Percentiles rank a stretch among this genome's conserved stretches.
Conservation (phyloP, 1,139 yeast genomes). For the Geotrichum bryndzae region DNA sequence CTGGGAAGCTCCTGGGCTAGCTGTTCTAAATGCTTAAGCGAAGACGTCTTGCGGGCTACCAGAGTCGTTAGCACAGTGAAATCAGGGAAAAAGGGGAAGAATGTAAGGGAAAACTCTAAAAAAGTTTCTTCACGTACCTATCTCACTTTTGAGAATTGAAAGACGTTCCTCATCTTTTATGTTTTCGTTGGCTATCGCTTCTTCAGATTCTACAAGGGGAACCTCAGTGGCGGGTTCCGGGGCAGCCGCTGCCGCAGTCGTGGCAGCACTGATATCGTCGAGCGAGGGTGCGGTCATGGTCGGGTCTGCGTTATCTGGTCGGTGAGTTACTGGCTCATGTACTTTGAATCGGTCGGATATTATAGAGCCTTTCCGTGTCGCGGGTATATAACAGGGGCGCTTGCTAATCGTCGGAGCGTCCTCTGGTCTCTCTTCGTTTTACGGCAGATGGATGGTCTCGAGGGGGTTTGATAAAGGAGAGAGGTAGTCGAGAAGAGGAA, state of each 20-base stretch:
- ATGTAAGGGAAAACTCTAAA: neutral
- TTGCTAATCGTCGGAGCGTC: neutral
- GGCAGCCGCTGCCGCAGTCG: neutral
- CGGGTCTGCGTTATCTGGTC: neutral
- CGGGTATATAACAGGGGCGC: neutral
- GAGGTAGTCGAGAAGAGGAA: neutral
- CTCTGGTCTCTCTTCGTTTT: neutral
- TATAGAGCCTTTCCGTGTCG: neutral
- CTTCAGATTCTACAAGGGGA: neutral
- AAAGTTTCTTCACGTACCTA: conserved; percentile 20
- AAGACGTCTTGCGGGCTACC: conserved; percentile 17
- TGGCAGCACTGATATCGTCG: neutral
- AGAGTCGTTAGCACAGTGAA: neutral
- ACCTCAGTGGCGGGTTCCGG: neutral
- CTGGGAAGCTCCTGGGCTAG: conserved; percentile 18
- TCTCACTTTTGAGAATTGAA: conserved; percentile 12
- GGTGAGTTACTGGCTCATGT: neutral
- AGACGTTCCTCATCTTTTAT: conserved; percentile 13
- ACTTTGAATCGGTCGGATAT: neutral
- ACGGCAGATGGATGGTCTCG: neutral
- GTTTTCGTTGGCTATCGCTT: neutral
- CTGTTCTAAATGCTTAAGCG: conserved; percentile 17
- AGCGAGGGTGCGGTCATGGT: neutral
- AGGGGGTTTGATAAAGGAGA: neutral
- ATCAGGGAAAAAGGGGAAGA: neutral